Conservation (phyloP, 2,329 filamentous ascomycete genomes). For the Ceratocystis eucalypticola region DNA sequence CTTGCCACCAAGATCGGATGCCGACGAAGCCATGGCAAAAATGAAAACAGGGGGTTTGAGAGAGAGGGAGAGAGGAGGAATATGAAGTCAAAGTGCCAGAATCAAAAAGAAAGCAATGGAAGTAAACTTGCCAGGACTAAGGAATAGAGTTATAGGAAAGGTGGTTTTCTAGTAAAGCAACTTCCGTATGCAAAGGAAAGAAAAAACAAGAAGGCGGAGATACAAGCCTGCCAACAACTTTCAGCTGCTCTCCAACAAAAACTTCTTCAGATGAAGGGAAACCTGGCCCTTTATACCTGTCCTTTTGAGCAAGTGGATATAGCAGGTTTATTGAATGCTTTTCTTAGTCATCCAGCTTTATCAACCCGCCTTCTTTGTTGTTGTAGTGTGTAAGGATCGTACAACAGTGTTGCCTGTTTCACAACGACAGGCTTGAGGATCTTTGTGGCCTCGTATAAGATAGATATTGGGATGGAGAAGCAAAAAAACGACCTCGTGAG, state of each 20-base stretch:
- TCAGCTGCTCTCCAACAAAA: not conserved
- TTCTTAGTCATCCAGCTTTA: not conserved
- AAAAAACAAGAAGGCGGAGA: not conserved
- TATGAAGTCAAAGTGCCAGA: not conserved
- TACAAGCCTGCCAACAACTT: too few relatives aligned
- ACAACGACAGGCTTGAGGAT: not conserved
- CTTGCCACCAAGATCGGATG: not conserved
- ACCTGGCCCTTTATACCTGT: not conserved
- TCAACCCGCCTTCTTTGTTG: not conserved
- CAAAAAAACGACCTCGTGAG: not conserved
- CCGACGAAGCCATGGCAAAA: not conserved
- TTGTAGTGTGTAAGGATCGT: not conserved
- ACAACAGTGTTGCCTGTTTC: not conserved
- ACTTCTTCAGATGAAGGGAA: not conserved
- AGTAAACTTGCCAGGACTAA: not conserved
- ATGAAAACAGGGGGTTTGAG: not conserved
- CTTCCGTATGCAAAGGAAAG: not conserved
- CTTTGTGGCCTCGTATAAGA: not conserved
- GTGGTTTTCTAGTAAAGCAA: not conserved
- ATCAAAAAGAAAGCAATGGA: not conserved
- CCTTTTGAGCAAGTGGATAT: not conserved
- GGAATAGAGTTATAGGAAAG: not conserved
- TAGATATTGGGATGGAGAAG: not conserved
- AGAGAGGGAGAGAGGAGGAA: not conserved
- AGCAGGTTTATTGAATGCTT: not conserved